Evolutionary conservation across 75 land plant genomes (phyloP), one percentile per base, ranked within the genome.

Genomic region (Cryptomeria japonica): DNA sequence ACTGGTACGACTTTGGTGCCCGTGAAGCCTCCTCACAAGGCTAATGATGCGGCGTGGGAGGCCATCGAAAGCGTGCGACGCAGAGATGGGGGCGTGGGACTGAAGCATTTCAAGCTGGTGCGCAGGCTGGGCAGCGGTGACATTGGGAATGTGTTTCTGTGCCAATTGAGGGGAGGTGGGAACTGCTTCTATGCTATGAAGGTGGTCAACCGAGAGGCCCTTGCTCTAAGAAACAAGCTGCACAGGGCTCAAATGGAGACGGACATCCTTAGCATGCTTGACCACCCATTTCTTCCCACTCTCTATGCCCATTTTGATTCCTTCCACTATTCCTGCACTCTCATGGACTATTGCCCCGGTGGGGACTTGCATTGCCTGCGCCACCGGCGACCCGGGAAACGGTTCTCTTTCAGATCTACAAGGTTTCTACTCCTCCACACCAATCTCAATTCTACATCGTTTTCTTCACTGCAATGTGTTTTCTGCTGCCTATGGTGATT

Each of bases 261-360:
- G 88, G 94, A 93, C 91, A 96, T 96, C 9, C 77, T 96, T 36
- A 39, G 84, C 5, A 85, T 92, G 91, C 90, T 96, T 19, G 96
- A 95, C 85, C 97, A 96, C 88, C 96, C 97, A 3, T 96, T 96
- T 86, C 80, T 96, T 42, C 97, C 96, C 5, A 96, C 97, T 2
- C 89, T 96, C 12, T 95, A 95, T 80, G 93, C 96, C 2, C 90
- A 93, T 22, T 95, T 95, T 89, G 94, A 95, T 32, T 91, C 96
- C 46, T 77, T 90, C 6, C 94, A 94, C 42, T 94, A 90, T 89
- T 95, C 97, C 14, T 95, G 95, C 85, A 84, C 93, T 36, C 93
- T 95, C 46, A 96, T 95, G 94, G 96, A 95, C 90, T 96, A 90
- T 55, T 96, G 98, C 84, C 89, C 95, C 84, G 97, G 97, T 25